Evolutionary conservation across 352 stramenopile genomes (phyloP).

Genomic region (Pythium volutum): DNA sequence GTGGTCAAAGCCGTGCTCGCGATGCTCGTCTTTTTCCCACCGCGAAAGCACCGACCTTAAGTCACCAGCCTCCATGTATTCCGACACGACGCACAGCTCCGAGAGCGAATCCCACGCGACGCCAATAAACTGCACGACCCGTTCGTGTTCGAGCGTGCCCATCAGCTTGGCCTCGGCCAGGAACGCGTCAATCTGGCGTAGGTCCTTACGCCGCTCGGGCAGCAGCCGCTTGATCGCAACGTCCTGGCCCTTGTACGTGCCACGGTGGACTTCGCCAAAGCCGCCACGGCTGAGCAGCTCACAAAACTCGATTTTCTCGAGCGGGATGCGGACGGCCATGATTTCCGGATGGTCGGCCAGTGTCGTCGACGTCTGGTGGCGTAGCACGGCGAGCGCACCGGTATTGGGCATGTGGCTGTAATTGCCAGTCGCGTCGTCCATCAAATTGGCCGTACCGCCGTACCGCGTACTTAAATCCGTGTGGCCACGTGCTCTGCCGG

Average conservation of each 20-base stretch:
- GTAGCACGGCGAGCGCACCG: neutral
- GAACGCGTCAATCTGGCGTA: constrained; percentile 15
- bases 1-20: constrained; percentile 25
- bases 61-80: constrained; percentile 50
- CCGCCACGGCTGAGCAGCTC: constrained; percentile 14
- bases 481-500: too few species aligned
- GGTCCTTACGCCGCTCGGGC: constrained; percentile 12
- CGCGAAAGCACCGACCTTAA: constrained; percentile 27
- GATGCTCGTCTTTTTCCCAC: neutral
- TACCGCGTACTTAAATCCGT: too few species aligned
- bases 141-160: constrained; percentile 32
- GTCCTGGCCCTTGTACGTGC: constrained; percentile 23
- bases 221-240: constrained; percentile 20
- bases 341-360: constrained; percentile 40
- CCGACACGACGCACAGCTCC: constrained; percentile 36
- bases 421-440: constrained; percentile 7
- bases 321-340: constrained; percentile 24
- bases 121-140: constrained; percentile 33
- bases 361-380: neutral
- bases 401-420: constrained; percentile 19
- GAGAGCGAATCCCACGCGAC: constrained; percentile 41
- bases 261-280: constrained; percentile 15
- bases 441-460: too few species aligned
- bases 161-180: constrained; percentile 29
- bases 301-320: constrained; percentile 11